Evolutionary conservation across 352 stramenopile genomes (phyloP).

Genomic region (Thalassiosira exigua): DNA sequence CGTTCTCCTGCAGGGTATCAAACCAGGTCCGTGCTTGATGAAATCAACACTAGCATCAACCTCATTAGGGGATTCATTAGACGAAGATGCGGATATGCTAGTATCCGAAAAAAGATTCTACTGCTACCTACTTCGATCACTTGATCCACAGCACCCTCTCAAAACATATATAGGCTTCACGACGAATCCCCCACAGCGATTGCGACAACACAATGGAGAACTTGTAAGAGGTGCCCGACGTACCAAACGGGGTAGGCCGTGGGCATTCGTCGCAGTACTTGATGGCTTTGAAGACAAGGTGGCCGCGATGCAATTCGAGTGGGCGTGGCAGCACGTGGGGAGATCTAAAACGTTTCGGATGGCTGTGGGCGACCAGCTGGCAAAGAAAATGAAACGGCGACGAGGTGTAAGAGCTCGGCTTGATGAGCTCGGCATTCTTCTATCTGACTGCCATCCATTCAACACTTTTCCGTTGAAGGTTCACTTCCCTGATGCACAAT

Average conservation of each 20-base stretch:
- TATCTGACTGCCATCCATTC: constrained; percentile 62
- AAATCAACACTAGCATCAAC: no score
- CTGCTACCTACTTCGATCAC: constrained; percentile 77
- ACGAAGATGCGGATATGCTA: no score
- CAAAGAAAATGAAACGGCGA: constrained; percentile 65
- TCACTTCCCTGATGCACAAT: constrained; percentile 69
- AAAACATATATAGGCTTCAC: constrained; percentile 86
- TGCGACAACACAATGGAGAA: constrained; percentile 84
- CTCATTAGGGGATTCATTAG: no score
- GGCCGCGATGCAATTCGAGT: constrained; percentile 87
- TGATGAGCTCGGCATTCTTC: constrained; percentile 67
- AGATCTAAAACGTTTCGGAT: constrained; percentile 65
- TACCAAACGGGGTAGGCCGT: constrained; percentile 80
- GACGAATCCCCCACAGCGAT: constrained; percentile 63
- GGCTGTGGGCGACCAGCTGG: constrained; percentile 60
- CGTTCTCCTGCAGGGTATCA: no score
- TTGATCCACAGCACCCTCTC: constrained; percentile 67
- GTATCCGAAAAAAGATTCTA: no score
- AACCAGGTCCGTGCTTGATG: no score
- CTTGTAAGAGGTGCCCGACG: constrained; percentile 69
- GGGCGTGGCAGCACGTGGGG: constrained; percentile 85
- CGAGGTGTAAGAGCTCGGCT: constrained; percentile 59
- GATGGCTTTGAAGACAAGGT: constrained; percentile 84
- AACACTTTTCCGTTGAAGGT: constrained; percentile 53
- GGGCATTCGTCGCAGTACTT: constrained; percentile 80